A percentile compares a stretch with the other conserved stretches of the same genome.
These are phyloP conservation scores for Cupressus sempervirens DNA, from an alignment of 75 land plant species.

Conservation along the genomic window DNA sequence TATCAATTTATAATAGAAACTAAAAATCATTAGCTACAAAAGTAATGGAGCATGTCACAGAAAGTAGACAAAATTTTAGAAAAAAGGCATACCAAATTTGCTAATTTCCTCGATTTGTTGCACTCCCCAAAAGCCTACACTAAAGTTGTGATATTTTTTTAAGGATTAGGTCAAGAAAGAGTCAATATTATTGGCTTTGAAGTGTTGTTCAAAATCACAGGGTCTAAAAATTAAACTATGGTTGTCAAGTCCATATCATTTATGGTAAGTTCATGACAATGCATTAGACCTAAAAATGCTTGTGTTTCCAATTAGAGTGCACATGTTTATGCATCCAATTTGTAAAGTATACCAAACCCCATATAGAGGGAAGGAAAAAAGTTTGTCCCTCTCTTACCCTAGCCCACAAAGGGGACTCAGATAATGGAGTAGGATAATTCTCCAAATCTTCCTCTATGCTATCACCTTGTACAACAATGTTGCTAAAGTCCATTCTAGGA, in stretches of 20 bases:
- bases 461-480: constrained; percentile 53
- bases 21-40: neutral
- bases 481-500: constrained; percentile 86
- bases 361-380: neutral
- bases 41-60: constrained; percentile 6
- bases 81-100: constrained; percentile 41
- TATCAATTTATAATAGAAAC: constrained; percentile 19
- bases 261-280: neutral
- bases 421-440: constrained; percentile 34
- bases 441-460: constrained; percentile 59
- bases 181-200: constrained; percentile 61
- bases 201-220: constrained; percentile 68
- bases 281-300: neutral
- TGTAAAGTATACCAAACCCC: neutral
- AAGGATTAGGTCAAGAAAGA: constrained; percentile 58
- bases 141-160: constrained; percentile 53
- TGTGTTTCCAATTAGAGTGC: neutral
- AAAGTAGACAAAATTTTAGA: neutral
- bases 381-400: constrained; percentile 34
- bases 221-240: constrained; percentile 40
- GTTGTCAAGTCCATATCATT: neutral
- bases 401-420: constrained; percentile 65
- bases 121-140: constrained; percentile 65
- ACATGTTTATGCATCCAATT: neutral
- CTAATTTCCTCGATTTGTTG: constrained; percentile 41